phyloP scores from a whole-genome alignment of 2,329 filamentous ascomycete species.

The Akanthomyces dipterigenus region DNA sequence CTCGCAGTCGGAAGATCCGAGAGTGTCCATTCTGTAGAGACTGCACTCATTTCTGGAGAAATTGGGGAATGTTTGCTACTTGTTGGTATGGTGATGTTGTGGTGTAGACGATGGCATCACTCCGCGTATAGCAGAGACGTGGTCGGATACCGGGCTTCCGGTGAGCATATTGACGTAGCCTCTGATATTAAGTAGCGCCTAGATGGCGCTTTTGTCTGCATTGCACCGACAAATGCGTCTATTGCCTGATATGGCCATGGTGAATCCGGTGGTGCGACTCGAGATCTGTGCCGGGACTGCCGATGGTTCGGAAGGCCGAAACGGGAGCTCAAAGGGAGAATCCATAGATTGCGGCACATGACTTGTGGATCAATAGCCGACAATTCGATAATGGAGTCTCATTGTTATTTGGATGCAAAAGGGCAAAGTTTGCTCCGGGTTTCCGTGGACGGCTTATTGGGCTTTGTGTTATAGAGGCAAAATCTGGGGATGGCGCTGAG shows the following conservation, averaged over 20 bases:
- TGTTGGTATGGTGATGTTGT: not conserved
- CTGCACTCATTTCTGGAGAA: not conserved
- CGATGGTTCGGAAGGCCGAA: not conserved
- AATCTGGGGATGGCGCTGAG: not conserved
- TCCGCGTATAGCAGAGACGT: too few species aligned
- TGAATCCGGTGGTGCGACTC: not conserved
- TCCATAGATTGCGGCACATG: too few species aligned
- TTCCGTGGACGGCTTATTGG: not conserved
- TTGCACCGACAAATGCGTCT: not conserved
- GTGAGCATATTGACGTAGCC: too few species aligned
- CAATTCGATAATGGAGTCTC: too few species aligned
- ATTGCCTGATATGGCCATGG: not conserved
- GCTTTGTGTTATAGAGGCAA: not conserved
- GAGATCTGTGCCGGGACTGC: not conserved
- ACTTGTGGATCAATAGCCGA: too few species aligned
- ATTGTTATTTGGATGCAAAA: too few species aligned
- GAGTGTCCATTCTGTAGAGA: not conserved
- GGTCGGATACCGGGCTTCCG: not conserved
- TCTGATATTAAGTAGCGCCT: too few species aligned
- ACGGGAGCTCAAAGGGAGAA: too few species aligned
- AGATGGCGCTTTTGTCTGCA: too few species aligned
- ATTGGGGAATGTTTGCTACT: not conserved
- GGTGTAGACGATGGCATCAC: too few species aligned
- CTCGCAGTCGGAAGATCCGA: not conserved
- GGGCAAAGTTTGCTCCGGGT: not conserved